Conservation (phyloP, 208 protist species). For the Leishmania tropica region DNA sequence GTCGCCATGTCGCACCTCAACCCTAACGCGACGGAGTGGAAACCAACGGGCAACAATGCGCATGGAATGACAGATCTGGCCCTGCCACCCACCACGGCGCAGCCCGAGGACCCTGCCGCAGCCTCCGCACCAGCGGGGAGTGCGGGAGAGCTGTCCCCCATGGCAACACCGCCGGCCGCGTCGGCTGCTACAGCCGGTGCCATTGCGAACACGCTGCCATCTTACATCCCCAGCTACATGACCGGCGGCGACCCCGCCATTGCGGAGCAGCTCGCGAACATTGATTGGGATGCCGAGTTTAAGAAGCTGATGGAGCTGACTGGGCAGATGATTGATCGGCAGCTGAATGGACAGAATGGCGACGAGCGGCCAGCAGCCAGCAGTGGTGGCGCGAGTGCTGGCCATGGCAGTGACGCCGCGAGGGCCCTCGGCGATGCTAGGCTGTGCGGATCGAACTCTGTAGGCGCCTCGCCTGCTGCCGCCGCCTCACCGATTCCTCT, state of each 20-base stretch:
- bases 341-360: conserved; percentile 50
- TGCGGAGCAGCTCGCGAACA: conserved; percentile 24
- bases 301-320: conserved; percentile 76
- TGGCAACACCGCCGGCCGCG: background rate
- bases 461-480: background rate
- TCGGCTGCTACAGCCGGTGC: background rate
- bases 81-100: conserved; percentile 48
- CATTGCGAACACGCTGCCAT: conserved; percentile 6
- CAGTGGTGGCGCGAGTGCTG: background rate
- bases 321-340: conserved; percentile 60
- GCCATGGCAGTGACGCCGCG: background rate
- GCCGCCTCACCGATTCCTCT: conserved; percentile 29
- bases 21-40: conserved; percentile 82
- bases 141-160: background rate
- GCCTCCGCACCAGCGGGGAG: background rate
- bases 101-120: conserved; percentile 10
- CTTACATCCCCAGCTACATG: conserved; percentile 40
- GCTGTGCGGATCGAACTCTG: background rate
- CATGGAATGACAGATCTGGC: conserved; percentile 43
- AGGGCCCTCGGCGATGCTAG: background rate
- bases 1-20: conserved; percentile 58
- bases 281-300: conserved; percentile 80
- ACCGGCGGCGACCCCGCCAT: conserved; percentile 26
- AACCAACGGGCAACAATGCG: conserved; percentile 42
- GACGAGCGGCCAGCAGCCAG: conserved; percentile 22